A percentile compares a stretch with the other conserved stretches of the same genome.
phyloP scores from a whole-genome alignment of 371 early-diverging fungal genomes.

The Mucor racemosus region DNA sequence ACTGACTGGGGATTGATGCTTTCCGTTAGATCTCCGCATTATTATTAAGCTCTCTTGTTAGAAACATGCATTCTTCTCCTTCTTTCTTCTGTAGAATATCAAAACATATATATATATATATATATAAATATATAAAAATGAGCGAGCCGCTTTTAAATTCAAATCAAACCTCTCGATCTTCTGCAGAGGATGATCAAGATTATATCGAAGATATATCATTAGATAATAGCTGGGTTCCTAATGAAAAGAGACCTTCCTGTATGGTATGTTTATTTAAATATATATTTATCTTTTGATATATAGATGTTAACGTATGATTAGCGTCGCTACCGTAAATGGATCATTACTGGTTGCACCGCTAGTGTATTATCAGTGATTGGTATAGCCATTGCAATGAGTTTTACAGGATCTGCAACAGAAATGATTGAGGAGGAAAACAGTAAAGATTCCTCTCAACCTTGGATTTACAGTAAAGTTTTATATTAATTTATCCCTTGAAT shows the following conservation, averaged over 20 bases:
- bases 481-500: constrained; percentile 4
- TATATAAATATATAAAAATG: too few species aligned
- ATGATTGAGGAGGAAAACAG: neutral
- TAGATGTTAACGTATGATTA: neutral
- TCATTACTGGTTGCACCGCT: constrained; percentile 14
- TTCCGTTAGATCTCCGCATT: constrained; percentile 4
- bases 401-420: neutral
- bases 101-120: too few species aligned
- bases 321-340: constrained; percentile 17
- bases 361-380: constrained; percentile 18
- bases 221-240: constrained; percentile 20
- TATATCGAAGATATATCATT: constrained; percentile 15
- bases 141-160: constrained; percentile 25
- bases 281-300: neutral
- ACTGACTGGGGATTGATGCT: neutral
- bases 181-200: constrained; percentile 6
- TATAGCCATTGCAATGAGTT: constrained; percentile 8
- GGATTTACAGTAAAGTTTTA: neutral
- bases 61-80: neutral
- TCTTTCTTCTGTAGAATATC: neutral
- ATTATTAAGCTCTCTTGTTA: neutral
- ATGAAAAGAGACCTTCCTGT: constrained; percentile 17
- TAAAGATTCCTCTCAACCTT: neutral
- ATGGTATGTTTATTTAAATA: neutral
- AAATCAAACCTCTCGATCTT: neutral